Percentiles rank a stretch among this genome's conserved stretches.
Evolutionary conservation across 768 basidiomycete species (phyloP).

Genomic region (Agaricus sinodeliciosus): DNA sequence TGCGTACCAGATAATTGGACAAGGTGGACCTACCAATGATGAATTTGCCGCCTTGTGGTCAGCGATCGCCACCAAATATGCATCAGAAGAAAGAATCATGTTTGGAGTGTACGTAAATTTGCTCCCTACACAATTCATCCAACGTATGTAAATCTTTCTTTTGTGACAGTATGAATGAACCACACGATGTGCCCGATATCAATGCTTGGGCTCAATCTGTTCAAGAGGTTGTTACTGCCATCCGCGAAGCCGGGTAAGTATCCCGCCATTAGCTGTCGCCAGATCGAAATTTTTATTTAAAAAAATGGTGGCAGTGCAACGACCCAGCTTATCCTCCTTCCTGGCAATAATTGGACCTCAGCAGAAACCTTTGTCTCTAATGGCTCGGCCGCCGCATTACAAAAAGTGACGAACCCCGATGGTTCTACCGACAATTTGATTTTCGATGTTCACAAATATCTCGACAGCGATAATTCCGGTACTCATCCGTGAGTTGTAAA

Average conservation of each 20-base stretch:
- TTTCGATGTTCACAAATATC: conserved; percentile 61
- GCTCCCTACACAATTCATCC: not conserved
- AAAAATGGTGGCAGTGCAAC: conserved; percentile 31
- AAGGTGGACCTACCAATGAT: conserved; percentile 52
- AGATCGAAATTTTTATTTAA: not conserved
- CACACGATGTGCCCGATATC: conserved; percentile 50
- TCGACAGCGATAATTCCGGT: conserved; percentile 44
- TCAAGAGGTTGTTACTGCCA: conserved; percentile 57
- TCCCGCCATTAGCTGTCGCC: not conserved
- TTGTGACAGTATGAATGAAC: conserved; percentile 52
- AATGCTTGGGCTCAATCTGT: conserved; percentile 41
- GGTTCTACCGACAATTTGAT: conserved; percentile 38
- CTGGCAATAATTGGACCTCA: conserved; percentile 53
- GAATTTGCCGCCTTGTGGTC: conserved; percentile 49
- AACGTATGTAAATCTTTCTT: not conserved
- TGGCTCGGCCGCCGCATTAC: conserved; percentile 42
- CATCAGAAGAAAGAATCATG: conserved; percentile 30
- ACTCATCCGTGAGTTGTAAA: conserved; percentile 17
- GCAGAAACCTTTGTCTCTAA: conserved; percentile 44
- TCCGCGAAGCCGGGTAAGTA: conserved; percentile 43
- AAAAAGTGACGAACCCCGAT: conserved; percentile 38
- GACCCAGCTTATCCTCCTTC: conserved; percentile 49
- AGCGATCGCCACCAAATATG: conserved; percentile 44
- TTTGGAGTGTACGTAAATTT: conserved; percentile 39
- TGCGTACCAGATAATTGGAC: conserved; percentile 44